These are phyloP conservation scores for Boletellus ananas DNA, from an alignment of 768 basidiomycete genomes.

Conservation along the genomic window DNA sequence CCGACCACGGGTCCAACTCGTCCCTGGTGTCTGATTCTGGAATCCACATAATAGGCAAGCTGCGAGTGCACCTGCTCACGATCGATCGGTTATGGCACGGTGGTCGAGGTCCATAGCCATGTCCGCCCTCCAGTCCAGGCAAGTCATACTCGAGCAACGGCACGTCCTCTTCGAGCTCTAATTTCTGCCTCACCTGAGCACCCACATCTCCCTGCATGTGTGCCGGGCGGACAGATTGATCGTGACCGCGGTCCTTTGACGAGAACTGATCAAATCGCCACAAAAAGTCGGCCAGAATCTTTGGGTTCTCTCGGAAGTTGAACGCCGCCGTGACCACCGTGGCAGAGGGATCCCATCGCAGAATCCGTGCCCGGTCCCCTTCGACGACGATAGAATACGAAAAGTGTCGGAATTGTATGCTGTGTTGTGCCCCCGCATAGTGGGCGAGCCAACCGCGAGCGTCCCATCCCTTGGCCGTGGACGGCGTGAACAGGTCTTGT, in stretches of 20 bases:
- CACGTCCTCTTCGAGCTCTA: background rate
- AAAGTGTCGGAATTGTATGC: background rate
- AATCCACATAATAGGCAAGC: background rate
- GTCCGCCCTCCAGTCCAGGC: background rate
- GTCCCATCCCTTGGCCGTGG: background rate
- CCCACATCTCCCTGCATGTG: background rate
- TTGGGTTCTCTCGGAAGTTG: background rate
- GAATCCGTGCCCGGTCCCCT: background rate
- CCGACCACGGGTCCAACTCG: background rate
- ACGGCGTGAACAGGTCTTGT: background rate
- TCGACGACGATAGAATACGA: background rate
- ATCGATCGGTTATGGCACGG: background rate
- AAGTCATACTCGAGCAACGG: background rate
- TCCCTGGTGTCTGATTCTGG: background rate
- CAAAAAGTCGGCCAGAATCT: background rate
- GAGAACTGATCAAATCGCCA: conserved; percentile 2
- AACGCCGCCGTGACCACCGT: background rate
- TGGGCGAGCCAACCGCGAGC: background rate
- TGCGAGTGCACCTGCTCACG: conserved; percentile 1
- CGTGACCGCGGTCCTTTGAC: background rate
- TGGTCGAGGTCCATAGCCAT: background rate
- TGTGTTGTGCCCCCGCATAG: background rate
- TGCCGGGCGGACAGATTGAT: background rate
- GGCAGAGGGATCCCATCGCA: background rate
- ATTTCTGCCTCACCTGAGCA: background rate